phyloP scores from a whole-genome alignment of 306 rosid genomes.

The Sphenostylis stenocarpa region DNA sequence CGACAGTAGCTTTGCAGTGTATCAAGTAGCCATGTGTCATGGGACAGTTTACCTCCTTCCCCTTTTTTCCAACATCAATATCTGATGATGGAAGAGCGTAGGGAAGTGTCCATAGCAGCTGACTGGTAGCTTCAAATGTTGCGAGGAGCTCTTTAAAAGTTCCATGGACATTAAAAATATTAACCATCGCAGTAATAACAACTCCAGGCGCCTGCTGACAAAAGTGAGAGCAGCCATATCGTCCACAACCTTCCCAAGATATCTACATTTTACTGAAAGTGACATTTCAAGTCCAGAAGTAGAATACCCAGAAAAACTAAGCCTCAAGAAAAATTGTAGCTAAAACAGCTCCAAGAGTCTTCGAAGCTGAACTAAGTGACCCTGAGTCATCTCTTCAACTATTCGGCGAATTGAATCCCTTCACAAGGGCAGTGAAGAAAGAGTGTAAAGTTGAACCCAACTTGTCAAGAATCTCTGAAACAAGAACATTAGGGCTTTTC shows the following conservation, averaged over 20 bases:
- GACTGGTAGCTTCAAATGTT: constrained; percentile 98
- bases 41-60: constrained; percentile 70
- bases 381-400: constrained; percentile 96
- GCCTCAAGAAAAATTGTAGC: constrained; percentile 89
- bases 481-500: constrained; percentile 92
- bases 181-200: constrained; percentile 83
- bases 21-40: constrained; percentile 86
- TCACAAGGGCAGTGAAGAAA: constrained; percentile 90
- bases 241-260: constrained; percentile 92
- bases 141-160: constrained; percentile 89
- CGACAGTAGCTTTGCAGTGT: constrained; percentile 85
- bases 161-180: constrained; percentile 91
- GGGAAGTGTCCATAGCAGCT: constrained; percentile 85
- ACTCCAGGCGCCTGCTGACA: constrained; percentile 84
- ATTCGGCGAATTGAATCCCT: constrained; percentile 87
- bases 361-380: constrained; percentile 76
- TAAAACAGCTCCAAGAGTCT: constrained; percentile 87
- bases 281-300: constrained; percentile 57
- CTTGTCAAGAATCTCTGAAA: constrained; percentile 77
- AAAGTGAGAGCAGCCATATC: constrained; percentile 86
- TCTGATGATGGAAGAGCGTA: constrained; percentile 56
- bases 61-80: constrained; percentile 58
- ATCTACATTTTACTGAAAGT: constrained; percentile 89
- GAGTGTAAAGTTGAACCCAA: constrained; percentile 81
- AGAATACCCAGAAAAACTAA: constrained; percentile 82